Evolutionary conservation across 2,329 filamentous ascomycete species (phyloP).

Genomic region (Grosmannia clavigera): DNA sequence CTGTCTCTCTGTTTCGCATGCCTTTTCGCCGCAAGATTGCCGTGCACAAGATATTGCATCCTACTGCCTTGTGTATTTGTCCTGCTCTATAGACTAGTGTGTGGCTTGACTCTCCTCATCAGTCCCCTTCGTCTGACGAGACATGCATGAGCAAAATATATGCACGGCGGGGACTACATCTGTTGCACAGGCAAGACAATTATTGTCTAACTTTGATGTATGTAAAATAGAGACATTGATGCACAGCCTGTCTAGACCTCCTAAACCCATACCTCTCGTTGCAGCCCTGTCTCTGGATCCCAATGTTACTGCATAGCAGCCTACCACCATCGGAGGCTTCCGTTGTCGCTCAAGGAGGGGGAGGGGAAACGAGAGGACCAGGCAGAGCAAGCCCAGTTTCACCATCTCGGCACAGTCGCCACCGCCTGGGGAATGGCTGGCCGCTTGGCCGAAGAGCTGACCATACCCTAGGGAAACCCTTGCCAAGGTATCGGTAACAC

Average conservation of each 20-base stretch:
- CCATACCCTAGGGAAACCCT: not conserved
- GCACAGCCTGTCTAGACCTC: not conserved
- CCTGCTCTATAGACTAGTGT: not conserved
- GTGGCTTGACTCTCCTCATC: not conserved
- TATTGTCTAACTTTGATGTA: too few species aligned
- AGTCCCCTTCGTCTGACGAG: not conserved
- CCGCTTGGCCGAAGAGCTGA: not conserved
- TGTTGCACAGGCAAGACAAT: not conserved
- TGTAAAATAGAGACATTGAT: not conserved
- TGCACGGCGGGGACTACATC: not conserved
- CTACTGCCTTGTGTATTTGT: not conserved
- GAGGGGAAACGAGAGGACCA: not conserved
- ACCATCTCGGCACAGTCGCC: not conserved
- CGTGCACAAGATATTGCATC: not conserved
- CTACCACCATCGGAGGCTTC: not conserved
- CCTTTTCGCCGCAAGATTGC: not conserved
- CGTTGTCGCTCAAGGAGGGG: not conserved
- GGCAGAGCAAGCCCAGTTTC: not conserved
- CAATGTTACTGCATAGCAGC: not conserved
- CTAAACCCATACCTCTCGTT: not conserved
- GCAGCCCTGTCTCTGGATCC: not conserved
- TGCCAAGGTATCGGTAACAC: not conserved
- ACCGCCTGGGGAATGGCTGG: not conserved
- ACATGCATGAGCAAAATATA: not conserved
- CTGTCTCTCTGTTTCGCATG: not conserved